Conservation (phyloP, 345 rosid genomes). For the Firmiana major region DNA sequence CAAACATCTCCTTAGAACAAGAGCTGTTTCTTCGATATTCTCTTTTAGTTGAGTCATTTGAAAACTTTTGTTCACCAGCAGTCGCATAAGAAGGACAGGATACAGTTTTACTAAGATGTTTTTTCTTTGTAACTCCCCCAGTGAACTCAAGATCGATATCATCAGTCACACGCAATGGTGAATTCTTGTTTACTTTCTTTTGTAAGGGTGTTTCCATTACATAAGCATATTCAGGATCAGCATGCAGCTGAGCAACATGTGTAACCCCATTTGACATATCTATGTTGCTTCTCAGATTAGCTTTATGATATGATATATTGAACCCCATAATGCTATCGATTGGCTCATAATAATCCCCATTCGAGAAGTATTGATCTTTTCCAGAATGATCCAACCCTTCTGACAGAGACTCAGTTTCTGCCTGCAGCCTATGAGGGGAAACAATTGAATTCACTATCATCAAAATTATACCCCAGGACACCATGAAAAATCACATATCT, state of each 20-base stretch:
- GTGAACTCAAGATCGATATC: constrained; percentile 30
- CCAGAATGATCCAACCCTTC: constrained; percentile 59
- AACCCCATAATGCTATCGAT: constrained; percentile 57
- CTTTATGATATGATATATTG: constrained; percentile 66
- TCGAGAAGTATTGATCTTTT: constrained; percentile 42
- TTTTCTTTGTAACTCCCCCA: constrained; percentile 28
- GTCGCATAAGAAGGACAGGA: constrained; percentile 31
- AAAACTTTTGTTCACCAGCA: constrained; percentile 25
- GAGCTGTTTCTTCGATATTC: constrained; percentile 35
- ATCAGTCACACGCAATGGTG: constrained; percentile 24
- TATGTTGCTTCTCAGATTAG: constrained; percentile 32
- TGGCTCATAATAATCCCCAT: constrained; percentile 57
- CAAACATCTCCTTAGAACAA: constrained; percentile 46
- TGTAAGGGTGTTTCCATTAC: constrained; percentile 44
- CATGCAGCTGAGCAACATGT: constrained; percentile 39
- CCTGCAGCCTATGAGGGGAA: constrained; percentile 59
- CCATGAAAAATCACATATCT: background rate
- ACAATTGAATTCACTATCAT: constrained; percentile 15
- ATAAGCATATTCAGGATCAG: constrained; percentile 51
- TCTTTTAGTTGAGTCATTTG: constrained; percentile 31
- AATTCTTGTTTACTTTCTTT: constrained; percentile 23
- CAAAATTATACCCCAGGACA: constrained; percentile 11
- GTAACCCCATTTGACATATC: constrained; percentile 46
- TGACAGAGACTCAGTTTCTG: constrained; percentile 54
- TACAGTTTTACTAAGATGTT: constrained; percentile 41